Percentiles rank a stretch among this genome's conserved stretches.
phyloP scores from a whole-genome alignment of 2,329 filamentous ascomycete species.

The Didymellaceae sp. region DNA sequence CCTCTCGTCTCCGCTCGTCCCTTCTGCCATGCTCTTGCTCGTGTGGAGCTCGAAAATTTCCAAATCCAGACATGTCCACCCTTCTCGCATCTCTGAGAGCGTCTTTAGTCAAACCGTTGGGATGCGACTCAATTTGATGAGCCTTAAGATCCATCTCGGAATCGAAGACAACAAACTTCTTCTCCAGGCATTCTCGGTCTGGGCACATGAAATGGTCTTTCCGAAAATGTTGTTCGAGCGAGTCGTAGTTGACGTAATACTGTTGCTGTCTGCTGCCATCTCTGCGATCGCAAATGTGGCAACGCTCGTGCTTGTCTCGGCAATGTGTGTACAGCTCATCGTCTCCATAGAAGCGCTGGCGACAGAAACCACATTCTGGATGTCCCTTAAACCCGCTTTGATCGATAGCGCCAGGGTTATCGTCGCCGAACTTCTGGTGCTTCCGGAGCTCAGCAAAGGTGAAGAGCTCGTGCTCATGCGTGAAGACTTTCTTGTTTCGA shows the following conservation, averaged over 20 bases:
- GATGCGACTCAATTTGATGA: conserved; percentile 86
- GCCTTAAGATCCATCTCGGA: conserved; percentile 94
- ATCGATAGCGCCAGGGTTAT: conserved; percentile 84
- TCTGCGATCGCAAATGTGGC: conserved; percentile 86
- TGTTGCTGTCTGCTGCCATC: conserved; percentile 72
- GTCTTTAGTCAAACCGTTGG: conserved; percentile 79
- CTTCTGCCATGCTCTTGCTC: conserved; percentile 63
- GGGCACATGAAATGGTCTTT: conserved; percentile 86
- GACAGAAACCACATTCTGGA: conserved; percentile 92
- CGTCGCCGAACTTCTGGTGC: conserved; percentile 90
- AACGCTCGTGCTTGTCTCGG: conserved; percentile 90
- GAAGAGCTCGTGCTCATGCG: conserved; percentile 95
- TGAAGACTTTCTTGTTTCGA: conserved; percentile 96
- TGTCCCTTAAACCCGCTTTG: conserved; percentile 97
- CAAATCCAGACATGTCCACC: conserved; percentile 88
- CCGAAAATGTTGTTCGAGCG: conserved; percentile 84
- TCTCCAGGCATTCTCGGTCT: conserved; percentile 88
- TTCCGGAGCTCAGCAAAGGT: conserved; percentile 78
- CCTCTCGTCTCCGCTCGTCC: conserved; percentile 48
- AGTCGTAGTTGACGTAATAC: conserved; percentile 89
- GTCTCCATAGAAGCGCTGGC: conserved; percentile 89
- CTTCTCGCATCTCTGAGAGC: conserved; percentile 80
- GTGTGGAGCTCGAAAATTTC: conserved; percentile 73
- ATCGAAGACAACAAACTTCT: conserved; percentile 97
- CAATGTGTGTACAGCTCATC: conserved; percentile 96